A percentile compares a stretch with the other conserved stretches of the same genome.
phyloP scores from a whole-genome alignment of 1,284 basidiomycete species.

The Agroathelia rolfsii region DNA sequence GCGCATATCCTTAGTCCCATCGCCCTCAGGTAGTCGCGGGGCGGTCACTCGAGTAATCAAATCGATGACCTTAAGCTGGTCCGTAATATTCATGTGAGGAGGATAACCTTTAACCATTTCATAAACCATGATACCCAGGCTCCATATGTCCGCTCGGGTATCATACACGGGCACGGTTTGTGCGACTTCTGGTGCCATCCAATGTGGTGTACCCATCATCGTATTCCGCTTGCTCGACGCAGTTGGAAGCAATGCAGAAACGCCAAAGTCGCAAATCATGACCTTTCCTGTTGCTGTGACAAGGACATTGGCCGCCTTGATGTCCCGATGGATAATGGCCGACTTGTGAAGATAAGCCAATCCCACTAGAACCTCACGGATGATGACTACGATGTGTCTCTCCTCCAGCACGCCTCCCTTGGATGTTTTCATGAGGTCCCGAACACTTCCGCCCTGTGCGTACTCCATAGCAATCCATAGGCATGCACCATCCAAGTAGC shows the following conservation, averaged over 20 bases:
- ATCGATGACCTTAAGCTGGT: conserved; percentile 84
- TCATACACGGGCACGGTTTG: conserved; percentile 85
- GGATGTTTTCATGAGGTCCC: conserved; percentile 80
- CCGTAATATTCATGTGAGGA: conserved; percentile 74
- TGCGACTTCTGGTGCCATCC: conserved; percentile 98
- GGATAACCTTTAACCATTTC: conserved; percentile 95
- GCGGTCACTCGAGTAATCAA: conserved; percentile 85
- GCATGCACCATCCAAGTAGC: conserved; percentile 87
- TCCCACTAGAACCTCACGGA: conserved; percentile 82
- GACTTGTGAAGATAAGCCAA: conserved; percentile 87
- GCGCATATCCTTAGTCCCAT: conserved; percentile 76
- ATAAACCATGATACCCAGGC: conserved; percentile 88
- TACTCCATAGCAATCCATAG: conserved; percentile 99
- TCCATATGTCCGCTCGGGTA: conserved; percentile 95
- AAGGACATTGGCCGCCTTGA: conserved; percentile 94
- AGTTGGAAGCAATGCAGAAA: conserved; percentile 86
- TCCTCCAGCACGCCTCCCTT: conserved; percentile 83
- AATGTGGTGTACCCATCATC: conserved; percentile 92
- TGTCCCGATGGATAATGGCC: conserved; percentile 92
- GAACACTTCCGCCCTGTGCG: conserved; percentile 91
- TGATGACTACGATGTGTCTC: conserved; percentile 80
- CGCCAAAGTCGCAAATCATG: conserved; percentile 94
- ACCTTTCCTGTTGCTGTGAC: conserved; percentile 82
- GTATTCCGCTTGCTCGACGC: conserved; percentile 87
- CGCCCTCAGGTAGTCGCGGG: conserved; percentile 69